phyloP scores from a whole-genome alignment of 148 eudicot genomes.

The Camellia japonica region DNA sequence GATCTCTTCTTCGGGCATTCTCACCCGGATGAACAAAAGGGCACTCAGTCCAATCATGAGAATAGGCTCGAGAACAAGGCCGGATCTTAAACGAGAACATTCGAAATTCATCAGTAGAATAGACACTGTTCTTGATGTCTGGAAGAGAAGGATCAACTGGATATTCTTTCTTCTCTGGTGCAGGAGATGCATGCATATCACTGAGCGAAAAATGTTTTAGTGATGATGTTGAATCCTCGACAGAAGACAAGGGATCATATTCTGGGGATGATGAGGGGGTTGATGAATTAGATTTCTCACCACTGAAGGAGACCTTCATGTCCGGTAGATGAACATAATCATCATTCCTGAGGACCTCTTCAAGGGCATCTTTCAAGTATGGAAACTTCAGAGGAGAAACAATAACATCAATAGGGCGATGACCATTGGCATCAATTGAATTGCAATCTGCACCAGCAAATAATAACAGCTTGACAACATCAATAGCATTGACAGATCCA shows the following conservation, averaged over 20 bases:
- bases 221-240: constrained; percentile 30
- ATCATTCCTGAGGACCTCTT: constrained; percentile 31
- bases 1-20: constrained; percentile 62
- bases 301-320: constrained; percentile 22
- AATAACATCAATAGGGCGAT: constrained; percentile 38
- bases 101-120: constrained; percentile 53
- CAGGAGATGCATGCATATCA: constrained; percentile 20
- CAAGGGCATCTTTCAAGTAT: constrained; percentile 24
- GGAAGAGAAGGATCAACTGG: constrained; percentile 51
- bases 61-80: constrained; percentile 58
- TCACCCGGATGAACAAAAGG: constrained; percentile 70
- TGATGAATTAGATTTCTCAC: constrained; percentile 27
- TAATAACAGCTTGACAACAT: constrained; percentile 39
- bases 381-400: constrained; percentile 25
- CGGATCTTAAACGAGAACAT: constrained; percentile 59
- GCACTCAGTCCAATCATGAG: constrained; percentile 77
- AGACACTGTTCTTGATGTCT: constrained; percentile 53
- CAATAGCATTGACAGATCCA: constrained; percentile 37
- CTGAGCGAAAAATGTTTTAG: constrained; percentile 22
- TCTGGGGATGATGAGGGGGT: constrained; percentile 22
- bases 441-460: constrained; percentile 41
- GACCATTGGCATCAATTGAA: constrained; percentile 34
- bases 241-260: constrained; percentile 20
- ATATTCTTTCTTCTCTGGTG: constrained; percentile 51
- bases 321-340: constrained; percentile 24